Conservation (phyloP, 2,329 filamentous ascomycete species). For the Sphaceloma murrayae region DNA sequence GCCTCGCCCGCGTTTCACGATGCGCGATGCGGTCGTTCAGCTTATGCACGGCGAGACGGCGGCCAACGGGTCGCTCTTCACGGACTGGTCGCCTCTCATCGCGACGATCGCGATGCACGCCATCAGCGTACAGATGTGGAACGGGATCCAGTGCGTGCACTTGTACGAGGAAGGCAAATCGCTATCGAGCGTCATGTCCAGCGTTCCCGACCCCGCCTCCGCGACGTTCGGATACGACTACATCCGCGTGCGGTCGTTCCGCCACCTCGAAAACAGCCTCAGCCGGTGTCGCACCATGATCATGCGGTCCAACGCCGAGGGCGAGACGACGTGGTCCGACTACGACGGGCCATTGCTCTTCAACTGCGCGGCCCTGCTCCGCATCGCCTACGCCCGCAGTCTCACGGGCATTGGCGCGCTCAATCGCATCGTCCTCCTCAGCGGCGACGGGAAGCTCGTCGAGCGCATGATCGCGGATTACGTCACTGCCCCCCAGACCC, state of each 20-base stretch:
- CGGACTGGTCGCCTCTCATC: constrained; percentile 24
- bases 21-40: constrained; percentile 11
- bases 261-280: constrained; percentile 21
- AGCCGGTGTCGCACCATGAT: constrained; percentile 24
- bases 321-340: constrained; percentile 20
- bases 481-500: constrained; percentile 22
- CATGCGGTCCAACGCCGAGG: constrained; percentile 10
- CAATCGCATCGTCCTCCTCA: constrained; percentile 27
- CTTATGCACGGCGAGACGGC: constrained; percentile 12
- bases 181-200: background rate
- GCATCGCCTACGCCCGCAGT: constrained; percentile 28
- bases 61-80: constrained; percentile 10
- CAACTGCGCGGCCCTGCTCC: constrained; percentile 29
- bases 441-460: constrained; percentile 18
- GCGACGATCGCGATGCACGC: constrained; percentile 30
- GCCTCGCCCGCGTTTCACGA: constrained; percentile 12
- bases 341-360: constrained; percentile 28
- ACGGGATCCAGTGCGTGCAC: constrained; percentile 28
- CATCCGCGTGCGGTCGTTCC: constrained; percentile 19
- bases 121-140: constrained; percentile 31
- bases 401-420: constrained; percentile 26
- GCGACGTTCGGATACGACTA: constrained; percentile 10
- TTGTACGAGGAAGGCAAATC: constrained; percentile 22
- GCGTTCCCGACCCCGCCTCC: background rate
- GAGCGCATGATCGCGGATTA: constrained; percentile 19